Conservation (phyloP, 306 rosid genomes). For the Sicyos baderoa region DNA sequence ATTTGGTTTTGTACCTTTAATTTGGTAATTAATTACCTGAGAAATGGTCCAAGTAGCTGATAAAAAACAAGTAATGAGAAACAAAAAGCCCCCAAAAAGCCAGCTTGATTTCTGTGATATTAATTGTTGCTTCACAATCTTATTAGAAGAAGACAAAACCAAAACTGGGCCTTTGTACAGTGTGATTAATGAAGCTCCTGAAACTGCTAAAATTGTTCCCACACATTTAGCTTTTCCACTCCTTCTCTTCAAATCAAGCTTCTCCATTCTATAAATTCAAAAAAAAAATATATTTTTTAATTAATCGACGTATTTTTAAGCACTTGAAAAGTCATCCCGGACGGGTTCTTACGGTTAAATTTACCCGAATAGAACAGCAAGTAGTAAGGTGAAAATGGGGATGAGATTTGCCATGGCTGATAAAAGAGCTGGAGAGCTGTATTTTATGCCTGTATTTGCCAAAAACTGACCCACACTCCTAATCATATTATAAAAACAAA, state of each 20-base stretch:
- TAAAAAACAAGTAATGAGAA: conserved; percentile 23
- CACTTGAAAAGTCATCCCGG: no score
- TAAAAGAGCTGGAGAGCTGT: conserved; percentile 45
- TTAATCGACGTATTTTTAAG: no score
- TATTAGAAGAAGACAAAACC: background rate
- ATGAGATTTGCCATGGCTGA: conserved; percentile 36
- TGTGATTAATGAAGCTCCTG: conserved; percentile 39
- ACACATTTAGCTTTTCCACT: conserved; percentile 35
- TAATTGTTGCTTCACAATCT: background rate
- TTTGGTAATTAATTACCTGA: conserved; percentile 31
- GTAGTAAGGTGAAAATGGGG: conserved; percentile 40
- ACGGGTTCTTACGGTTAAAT: background rate
- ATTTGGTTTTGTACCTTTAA: no score
- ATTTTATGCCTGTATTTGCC: conserved; percentile 29
- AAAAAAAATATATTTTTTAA: no score
- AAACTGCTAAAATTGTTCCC: conserved; percentile 38
- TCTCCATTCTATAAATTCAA: conserved; percentile 57
- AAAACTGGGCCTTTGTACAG: conserved; percentile 34
- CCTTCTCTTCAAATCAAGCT: conserved; percentile 22
- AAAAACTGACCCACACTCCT: conserved; percentile 34
- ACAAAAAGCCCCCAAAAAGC: conserved; percentile 34
- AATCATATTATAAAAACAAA: background rate
- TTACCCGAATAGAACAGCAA: conserved; percentile 39
- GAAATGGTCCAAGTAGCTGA: conserved; percentile 34
- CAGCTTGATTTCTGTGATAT: conserved; percentile 22